Conservation (phyloP, 2,329 filamentous ascomycete species). For the Aspergillus ustus region DNA sequence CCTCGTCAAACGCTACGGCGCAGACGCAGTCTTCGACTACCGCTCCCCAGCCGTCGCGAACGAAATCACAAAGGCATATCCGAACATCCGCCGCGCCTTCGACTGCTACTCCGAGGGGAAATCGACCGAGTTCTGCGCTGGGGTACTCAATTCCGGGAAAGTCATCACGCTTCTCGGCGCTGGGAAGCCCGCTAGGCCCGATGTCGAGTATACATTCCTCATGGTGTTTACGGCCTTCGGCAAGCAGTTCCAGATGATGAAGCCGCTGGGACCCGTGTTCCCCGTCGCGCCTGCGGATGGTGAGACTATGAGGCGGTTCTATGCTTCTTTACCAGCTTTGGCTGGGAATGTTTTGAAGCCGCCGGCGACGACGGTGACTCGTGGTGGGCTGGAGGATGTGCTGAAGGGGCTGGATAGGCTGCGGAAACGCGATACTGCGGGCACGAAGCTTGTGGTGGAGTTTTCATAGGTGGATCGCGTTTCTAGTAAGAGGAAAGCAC, state of each 20-base stretch:
- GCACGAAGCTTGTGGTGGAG: not conserved
- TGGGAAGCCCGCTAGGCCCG: conserved; percentile 3
- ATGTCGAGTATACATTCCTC: not conserved
- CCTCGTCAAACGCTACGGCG: conserved; percentile 17
- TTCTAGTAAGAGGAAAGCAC: no score
- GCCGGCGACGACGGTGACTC: not conserved
- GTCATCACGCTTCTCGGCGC: conserved; percentile 3
- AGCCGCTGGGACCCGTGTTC: conserved; percentile 5
- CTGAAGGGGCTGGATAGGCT: not conserved
- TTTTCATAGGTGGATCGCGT: not conserved
- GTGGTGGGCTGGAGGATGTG: not conserved
- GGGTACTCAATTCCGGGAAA: not conserved
- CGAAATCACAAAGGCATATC: conserved; percentile 1
- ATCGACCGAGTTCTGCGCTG: conserved; percentile 1
- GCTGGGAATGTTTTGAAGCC: not conserved
- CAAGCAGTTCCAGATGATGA: conserved; percentile 1
- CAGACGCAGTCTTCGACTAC: conserved; percentile 16
- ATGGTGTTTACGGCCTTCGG: conserved; percentile 8
- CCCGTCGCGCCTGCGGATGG: not conserved
- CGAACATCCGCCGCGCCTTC: not conserved
- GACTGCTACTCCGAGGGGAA: conserved; percentile 6
- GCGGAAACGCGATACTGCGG: not conserved
- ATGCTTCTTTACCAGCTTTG: not conserved
- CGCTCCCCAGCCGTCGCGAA: not conserved
- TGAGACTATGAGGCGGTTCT: not conserved